phyloP scores from a whole-genome alignment of 1,284 basidiomycete species.

The Xanthoconium separans region DNA sequence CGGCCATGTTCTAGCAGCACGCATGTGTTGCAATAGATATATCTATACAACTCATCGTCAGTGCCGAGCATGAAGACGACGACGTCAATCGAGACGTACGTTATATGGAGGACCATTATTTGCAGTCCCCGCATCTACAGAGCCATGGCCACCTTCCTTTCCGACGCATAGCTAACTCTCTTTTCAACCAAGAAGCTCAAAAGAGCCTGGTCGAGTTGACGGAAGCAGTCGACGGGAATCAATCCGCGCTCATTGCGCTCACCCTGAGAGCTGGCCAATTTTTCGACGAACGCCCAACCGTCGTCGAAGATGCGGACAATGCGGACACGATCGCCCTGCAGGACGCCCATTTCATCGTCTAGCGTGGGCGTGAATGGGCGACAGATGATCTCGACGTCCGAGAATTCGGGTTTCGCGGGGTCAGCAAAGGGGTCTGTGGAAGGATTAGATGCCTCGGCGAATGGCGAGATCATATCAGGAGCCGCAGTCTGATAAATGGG shows the following conservation, averaged over 20 bases:
- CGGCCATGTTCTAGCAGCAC: background rate
- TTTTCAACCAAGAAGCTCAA: slow-evolving; percentile 51
- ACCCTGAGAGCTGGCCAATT: slow-evolving; percentile 23
- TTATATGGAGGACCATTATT: background rate
- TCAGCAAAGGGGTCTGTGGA: slow-evolving; percentile 41
- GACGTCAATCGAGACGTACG: slow-evolving; percentile 7
- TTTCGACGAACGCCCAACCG: slow-evolving; percentile 63
- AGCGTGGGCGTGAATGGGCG: slow-evolving; percentile 59
- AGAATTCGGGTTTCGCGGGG: slow-evolving; percentile 33
- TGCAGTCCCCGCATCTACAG: background rate
- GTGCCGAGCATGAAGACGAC: background rate
- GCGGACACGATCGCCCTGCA: slow-evolving; percentile 50
- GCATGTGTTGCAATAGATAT: too few relatives aligned
- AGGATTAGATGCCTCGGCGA: slow-evolving; percentile 25
- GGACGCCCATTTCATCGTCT: slow-evolving; percentile 57
- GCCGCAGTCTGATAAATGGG: background rate
- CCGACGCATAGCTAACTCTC: slow-evolving; percentile 38
- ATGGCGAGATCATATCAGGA: slow-evolving; percentile 3
- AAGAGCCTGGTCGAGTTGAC: slow-evolving; percentile 45
- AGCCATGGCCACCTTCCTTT: background rate
- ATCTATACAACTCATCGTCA: slow-evolving; percentile 10
- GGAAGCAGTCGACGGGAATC: slow-evolving; percentile 65
- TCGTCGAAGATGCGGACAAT: slow-evolving; percentile 60
- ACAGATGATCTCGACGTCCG: slow-evolving; percentile 44
- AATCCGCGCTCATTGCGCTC: slow-evolving; percentile 31